A percentile compares a stretch with the other conserved stretches of the same genome.
phyloP scores from a whole-genome alignment of 1,284 basidiomycete species.

The Ganoderma lingzhi region DNA sequence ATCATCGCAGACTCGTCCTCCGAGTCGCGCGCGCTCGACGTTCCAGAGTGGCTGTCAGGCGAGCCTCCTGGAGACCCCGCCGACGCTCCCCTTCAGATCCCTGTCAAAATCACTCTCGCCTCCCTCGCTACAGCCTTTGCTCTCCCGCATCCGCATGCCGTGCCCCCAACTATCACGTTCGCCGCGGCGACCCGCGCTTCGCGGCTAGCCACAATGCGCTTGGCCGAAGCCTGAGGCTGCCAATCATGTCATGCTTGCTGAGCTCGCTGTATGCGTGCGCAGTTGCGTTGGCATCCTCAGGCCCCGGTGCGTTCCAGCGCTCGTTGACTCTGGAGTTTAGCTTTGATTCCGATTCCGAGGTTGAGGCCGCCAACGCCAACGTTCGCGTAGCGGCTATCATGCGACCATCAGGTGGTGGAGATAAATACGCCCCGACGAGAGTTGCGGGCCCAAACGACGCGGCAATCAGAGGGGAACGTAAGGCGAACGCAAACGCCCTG shows the following conservation, averaged over 20 bases:
- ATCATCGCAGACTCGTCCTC: neutral
- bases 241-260: neutral
- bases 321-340: neutral
- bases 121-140: neutral
- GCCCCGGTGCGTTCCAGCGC: neutral
- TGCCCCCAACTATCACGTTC: neutral
- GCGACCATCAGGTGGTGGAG: conserved; percentile 28
- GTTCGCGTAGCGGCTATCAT: conserved; percentile 29
- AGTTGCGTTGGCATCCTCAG: neutral
- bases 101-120: neutral
- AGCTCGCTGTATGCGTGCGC: neutral
- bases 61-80: neutral
- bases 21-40: neutral
- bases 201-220: neutral
- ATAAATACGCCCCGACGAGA: conserved; percentile 29
- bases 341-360: neutral
- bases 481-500: conserved; percentile 21
- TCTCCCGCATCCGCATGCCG: neutral
- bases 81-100: neutral
- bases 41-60: too few relatives aligned
- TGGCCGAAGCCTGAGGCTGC: neutral
- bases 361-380: neutral
- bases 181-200: conserved; percentile 1
- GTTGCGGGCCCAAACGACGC: conserved; percentile 25
- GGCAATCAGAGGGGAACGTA: conserved; percentile 28